Conservation (phyloP, 2,329 filamentous ascomycete species). For the Laburnicola sp. region DNA sequence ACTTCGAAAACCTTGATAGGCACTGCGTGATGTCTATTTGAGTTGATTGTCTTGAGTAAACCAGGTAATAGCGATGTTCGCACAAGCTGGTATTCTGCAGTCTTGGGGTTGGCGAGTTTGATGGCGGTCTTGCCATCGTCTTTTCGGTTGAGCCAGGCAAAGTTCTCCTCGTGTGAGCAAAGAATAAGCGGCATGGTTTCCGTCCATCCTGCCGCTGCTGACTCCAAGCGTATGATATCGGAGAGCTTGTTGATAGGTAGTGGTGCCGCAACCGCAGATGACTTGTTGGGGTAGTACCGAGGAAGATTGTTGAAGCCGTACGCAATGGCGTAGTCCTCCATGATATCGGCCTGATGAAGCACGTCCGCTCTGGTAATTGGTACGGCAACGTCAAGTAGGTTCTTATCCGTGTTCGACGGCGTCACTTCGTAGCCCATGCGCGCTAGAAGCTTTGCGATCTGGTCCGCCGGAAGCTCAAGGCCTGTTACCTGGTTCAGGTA, state of each 20-base stretch:
- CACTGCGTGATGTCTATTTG: constrained; percentile 86
- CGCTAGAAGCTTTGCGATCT: constrained; percentile 76
- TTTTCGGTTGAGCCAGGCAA: constrained; percentile 86
- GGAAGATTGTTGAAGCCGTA: constrained; percentile 98
- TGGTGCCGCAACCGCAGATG: constrained; percentile 82
- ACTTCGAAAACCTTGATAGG: constrained; percentile 94
- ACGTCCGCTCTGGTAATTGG: constrained; percentile 92
- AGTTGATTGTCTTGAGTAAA: constrained; percentile 87
- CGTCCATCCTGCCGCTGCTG: constrained; percentile 92
- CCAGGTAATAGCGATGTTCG: constrained; percentile 84
- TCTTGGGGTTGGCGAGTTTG: constrained; percentile 89
- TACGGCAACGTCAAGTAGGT: constrained; percentile 75
- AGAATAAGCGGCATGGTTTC: constrained; percentile 96
- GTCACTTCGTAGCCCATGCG: constrained; percentile 88
- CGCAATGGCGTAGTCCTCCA: constrained; percentile 96
- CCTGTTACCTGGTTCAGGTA: constrained; percentile 96
- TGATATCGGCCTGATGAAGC: constrained; percentile 94
- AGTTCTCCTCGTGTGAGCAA: constrained; percentile 98
- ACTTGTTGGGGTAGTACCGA: constrained; percentile 81
- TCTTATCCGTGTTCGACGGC: constrained; percentile 70
- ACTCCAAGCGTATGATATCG: constrained; percentile 86
- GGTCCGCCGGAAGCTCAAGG: constrained; percentile 70
- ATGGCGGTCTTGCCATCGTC: constrained; percentile 84
- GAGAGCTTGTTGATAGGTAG: constrained; percentile 90
- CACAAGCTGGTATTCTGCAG: constrained; percentile 88